Evolutionary conservation across 768 basidiomycete species (phyloP).

Genomic region (Thelephora aurantiotincta): DNA sequence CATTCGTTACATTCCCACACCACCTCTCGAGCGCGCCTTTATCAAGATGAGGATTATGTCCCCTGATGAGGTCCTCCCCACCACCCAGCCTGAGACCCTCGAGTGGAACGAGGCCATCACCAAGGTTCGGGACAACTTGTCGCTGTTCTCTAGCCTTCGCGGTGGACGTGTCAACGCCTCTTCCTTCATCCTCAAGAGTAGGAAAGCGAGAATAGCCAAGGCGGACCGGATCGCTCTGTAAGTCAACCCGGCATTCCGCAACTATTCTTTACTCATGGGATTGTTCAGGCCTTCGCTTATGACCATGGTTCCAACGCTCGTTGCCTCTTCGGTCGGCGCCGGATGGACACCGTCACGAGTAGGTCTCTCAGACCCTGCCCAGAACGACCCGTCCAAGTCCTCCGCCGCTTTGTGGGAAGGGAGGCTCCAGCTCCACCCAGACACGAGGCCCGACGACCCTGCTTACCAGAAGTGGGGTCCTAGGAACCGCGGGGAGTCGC

Average conservation of each 20-base stretch:
- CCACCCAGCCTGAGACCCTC: constrained; percentile 33
- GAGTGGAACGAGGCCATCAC: constrained; percentile 71
- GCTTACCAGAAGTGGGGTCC: constrained; percentile 18
- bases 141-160: constrained; percentile 68
- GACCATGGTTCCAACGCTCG: constrained; percentile 64
- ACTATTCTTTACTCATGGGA: constrained; percentile 6
- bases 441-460: constrained; percentile 57
- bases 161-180: constrained; percentile 83
- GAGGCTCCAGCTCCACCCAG: constrained; percentile 78
- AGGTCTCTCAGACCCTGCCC: constrained; percentile 56
- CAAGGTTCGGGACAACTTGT: constrained; percentile 75
- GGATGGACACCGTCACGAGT: constrained; percentile 43
- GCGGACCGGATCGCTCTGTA: constrained; percentile 30
- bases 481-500: neutral
- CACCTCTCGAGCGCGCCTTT: constrained; percentile 55
- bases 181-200: constrained; percentile 72
- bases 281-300: constrained; percentile 45
- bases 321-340: constrained; percentile 61
- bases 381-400: constrained; percentile 64
- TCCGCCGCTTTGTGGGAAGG: constrained; percentile 79
- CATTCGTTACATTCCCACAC: constrained; percentile 71
- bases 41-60: constrained; percentile 43
- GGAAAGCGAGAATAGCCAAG: constrained; percentile 39
- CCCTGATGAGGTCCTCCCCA: constrained; percentile 53
- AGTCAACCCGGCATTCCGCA: constrained; percentile 20